Evolutionary conservation across 176 grass and related monocot genomes (phyloP).

Genomic region (Triticum dicoccoides): DNA sequence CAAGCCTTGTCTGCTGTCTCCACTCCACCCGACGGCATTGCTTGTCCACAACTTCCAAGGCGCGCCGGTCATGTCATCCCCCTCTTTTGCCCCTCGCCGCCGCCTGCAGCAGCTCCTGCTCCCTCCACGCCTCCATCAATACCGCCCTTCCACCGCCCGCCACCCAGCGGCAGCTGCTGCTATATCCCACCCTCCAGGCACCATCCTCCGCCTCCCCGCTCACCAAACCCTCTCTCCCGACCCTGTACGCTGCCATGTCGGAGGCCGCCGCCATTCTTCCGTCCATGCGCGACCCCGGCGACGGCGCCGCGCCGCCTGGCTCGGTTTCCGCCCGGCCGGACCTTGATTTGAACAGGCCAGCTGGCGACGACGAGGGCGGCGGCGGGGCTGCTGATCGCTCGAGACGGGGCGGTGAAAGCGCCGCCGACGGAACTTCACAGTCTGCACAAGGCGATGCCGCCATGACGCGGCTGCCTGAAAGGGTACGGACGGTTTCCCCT

Average conservation of each 20-base stretch:
- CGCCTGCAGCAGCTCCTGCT: not conserved
- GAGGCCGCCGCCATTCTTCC: not conserved
- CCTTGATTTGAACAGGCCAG: not conserved
- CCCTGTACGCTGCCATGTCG: not conserved
- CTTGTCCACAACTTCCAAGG: slow-evolving; percentile 1
- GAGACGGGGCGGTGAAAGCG: slow-evolving; percentile 42
- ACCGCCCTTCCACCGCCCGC: not conserved
- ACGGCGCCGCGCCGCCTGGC: not conserved
- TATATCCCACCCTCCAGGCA: not conserved
- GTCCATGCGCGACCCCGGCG: not conserved
- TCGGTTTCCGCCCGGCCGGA: not conserved
- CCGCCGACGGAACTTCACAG: not conserved
- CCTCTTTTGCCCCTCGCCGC: not conserved
- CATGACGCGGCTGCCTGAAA: not conserved
- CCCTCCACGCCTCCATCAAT: not conserved
- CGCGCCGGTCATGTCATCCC: not conserved
- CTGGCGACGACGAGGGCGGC: not conserved
- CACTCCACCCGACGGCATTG: not conserved
- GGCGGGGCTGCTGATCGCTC: not conserved
- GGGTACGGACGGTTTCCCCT: not conserved
- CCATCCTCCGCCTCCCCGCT: not conserved
- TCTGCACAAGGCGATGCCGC: not conserved
- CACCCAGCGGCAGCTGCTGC: not conserved
- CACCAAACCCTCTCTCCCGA: not conserved
- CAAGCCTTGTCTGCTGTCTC: not conserved